Evolutionary conservation across 805 yeast genomes (phyloP).

Genomic region (Metschnikowia borealis): DNA sequence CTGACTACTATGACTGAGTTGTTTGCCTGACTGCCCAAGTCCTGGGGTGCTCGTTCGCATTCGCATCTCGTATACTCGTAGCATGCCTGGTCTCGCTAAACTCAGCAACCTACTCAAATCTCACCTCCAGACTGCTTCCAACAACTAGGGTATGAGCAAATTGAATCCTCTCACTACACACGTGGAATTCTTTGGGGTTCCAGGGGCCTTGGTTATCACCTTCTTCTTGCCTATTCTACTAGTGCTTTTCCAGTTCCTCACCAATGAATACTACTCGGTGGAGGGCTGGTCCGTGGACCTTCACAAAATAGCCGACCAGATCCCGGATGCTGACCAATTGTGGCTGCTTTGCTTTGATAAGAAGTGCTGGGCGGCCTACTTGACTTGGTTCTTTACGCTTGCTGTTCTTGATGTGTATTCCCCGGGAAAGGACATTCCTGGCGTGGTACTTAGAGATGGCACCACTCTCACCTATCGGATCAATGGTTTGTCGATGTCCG

Average conservation of each 20-base stretch:
- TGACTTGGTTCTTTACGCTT: slow-evolving; percentile 67
- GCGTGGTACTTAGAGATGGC: slow-evolving; percentile 75
- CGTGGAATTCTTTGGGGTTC: slow-evolving; percentile 72
- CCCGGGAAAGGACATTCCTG: slow-evolving; percentile 56
- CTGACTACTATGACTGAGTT: no score
- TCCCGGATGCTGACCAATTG: slow-evolving; percentile 27
- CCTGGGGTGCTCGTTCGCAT: background rate
- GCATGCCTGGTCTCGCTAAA: background rate
- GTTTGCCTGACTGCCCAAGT: no score
- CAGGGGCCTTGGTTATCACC: slow-evolving; percentile 69
- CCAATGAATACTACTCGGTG: slow-evolving; percentile 56
- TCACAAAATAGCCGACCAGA: slow-evolving; percentile 31
- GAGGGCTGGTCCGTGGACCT: slow-evolving; percentile 46
- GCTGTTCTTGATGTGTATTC: slow-evolving; percentile 66
- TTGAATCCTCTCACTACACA: slow-evolving; percentile 71
- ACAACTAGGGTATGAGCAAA: slow-evolving; percentile 8
- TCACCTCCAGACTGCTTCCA: no score
- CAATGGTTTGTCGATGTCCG: slow-evolving; percentile 66
- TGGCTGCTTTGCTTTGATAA: slow-evolving; percentile 36
- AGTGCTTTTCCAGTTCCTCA: slow-evolving; percentile 52
- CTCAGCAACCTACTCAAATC: background rate
- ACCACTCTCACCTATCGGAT: slow-evolving; percentile 67
- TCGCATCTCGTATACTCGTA: slow-evolving; percentile 1
- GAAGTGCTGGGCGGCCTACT: slow-evolving; percentile 59
- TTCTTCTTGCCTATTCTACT: slow-evolving; percentile 64